These are phyloP conservation scores for Aschersonia sp. DNA, from an alignment of 2,329 filamentous ascomycete genomes.

Conservation along the genomic window DNA sequence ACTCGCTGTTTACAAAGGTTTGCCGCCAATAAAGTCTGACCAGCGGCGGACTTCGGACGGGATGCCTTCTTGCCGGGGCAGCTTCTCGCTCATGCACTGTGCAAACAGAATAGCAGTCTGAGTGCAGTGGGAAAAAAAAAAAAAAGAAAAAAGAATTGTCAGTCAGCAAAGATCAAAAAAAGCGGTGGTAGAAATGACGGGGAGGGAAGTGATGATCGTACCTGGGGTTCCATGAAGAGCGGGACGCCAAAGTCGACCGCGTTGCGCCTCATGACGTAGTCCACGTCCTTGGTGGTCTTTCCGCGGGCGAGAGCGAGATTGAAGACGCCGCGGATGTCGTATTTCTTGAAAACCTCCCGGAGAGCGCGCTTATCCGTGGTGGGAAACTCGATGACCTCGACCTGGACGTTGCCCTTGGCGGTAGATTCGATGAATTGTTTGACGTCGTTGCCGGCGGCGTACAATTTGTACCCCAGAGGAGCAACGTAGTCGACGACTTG, in stretches of 20 bases:
- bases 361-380: slow-evolving; percentile 91
- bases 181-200: not conserved
- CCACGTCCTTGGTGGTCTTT: slow-evolving; percentile 75
- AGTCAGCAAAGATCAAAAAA: too few species aligned
- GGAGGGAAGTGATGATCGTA: slow-evolving; percentile 27
- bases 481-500: slow-evolving; percentile 75
- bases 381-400: slow-evolving; percentile 93
- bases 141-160: too few species aligned
- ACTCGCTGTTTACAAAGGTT: slow-evolving; percentile 41
- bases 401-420: slow-evolving; percentile 49
- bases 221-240: slow-evolving; percentile 96
- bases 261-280: slow-evolving; percentile 97
- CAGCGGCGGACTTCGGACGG: slow-evolving; percentile 83
- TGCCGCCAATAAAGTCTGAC: slow-evolving; percentile 88
- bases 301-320: slow-evolving; percentile 77
- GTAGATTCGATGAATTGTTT: slow-evolving; percentile 69
- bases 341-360: slow-evolving; percentile 89
- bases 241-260: slow-evolving; percentile 97
- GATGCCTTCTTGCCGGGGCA: slow-evolving; percentile 77
- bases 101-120: slow-evolving; percentile 93
- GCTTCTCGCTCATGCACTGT: slow-evolving; percentile 92
- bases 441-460: slow-evolving; percentile 65
- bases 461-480: slow-evolving; percentile 90
- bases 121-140: not conserved
- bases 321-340: slow-evolving; percentile 91